Percentiles rank a stretch among this genome's conserved stretches.
phyloP scores from a whole-genome alignment of 495 filamentous ascomycete species.

The Annulohypoxylon maeteangense region DNA sequence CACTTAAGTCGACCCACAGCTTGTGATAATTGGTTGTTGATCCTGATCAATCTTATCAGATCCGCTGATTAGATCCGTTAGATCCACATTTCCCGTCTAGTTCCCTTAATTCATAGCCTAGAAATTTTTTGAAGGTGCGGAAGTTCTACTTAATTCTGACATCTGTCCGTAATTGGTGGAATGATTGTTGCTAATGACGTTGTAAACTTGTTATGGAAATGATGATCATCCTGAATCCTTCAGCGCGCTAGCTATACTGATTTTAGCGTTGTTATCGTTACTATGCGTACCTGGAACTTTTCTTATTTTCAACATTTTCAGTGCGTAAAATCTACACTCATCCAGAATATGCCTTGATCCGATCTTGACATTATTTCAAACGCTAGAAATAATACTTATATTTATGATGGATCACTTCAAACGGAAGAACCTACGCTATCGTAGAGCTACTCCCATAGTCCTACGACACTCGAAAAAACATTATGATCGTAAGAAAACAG shows the following conservation, averaged over 20 bases:
- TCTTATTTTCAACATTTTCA: neutral
- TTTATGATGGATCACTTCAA: neutral
- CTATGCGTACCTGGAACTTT: no score
- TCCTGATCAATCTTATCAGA: slow-evolving; percentile 32
- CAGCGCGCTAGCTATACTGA: neutral
- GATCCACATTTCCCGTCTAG: neutral
- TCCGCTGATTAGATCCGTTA: slow-evolving; percentile 33
- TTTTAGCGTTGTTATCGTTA: neutral
- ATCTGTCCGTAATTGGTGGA: neutral
- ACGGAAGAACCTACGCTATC: neutral
- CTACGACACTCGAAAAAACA: no score
- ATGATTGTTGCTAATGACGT: neutral
- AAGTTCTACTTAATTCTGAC: neutral
- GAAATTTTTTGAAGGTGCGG: neutral
- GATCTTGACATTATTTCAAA: neutral
- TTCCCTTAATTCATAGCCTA: neutral
- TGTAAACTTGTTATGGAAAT: neutral
- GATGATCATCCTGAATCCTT: neutral
- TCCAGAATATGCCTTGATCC: neutral
- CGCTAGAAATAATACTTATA: neutral
- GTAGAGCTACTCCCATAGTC: no score
- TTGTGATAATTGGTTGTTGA: slow-evolving; percentile 15
- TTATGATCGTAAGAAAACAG: no score
- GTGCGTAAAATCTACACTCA: neutral
- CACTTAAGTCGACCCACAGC: neutral